phyloP scores from a whole-genome alignment of 228 moss, liverwort and hornwort genomes.

The Sphagnum magellanicum region DNA sequence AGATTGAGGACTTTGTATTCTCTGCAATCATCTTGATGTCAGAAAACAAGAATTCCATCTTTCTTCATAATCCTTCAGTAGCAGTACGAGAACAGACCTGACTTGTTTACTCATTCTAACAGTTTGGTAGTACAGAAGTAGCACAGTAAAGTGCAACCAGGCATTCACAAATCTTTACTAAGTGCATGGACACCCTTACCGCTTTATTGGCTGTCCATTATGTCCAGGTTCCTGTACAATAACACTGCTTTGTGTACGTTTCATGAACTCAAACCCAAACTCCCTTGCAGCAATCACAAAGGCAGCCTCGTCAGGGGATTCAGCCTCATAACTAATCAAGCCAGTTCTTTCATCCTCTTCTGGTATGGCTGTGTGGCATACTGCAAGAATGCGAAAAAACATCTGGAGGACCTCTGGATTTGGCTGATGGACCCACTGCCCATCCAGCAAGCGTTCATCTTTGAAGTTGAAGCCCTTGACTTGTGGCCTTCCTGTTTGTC shows the following conservation, averaged over 20 bases:
- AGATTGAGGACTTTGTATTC: slow-evolving; percentile 56
- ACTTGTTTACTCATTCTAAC: too few relatives aligned
- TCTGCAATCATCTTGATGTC: not conserved
- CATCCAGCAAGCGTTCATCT: slow-evolving; percentile 47
- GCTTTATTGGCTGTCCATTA: not conserved
- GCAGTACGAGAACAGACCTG: too few relatives aligned
- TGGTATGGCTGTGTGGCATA: slow-evolving; percentile 61
- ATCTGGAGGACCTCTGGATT: slow-evolving; percentile 37
- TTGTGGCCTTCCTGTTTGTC: slow-evolving; percentile 10
- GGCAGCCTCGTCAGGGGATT: slow-evolving; percentile 62
- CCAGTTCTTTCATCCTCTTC: slow-evolving; percentile 44
- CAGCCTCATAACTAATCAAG: slow-evolving; percentile 41
- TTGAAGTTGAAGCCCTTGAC: slow-evolving; percentile 56
- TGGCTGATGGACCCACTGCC: slow-evolving; percentile 33
- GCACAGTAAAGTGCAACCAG: too few relatives aligned
- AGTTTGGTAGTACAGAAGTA: too few relatives aligned
- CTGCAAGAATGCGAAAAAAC: slow-evolving; percentile 54
- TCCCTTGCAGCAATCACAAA: slow-evolving; percentile 62
- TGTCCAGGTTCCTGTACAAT: slow-evolving; percentile 29
- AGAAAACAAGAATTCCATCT: not conserved
- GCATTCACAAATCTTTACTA: too few relatives aligned
- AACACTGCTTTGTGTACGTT: slow-evolving; percentile 40
- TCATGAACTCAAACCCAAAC: slow-evolving; percentile 54
- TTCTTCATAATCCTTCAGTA: too few relatives aligned
- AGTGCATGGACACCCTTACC: not conserved